phyloP scores from a whole-genome alignment of 176 grass and related monocot genomes.

The Avena insularis region DNA sequence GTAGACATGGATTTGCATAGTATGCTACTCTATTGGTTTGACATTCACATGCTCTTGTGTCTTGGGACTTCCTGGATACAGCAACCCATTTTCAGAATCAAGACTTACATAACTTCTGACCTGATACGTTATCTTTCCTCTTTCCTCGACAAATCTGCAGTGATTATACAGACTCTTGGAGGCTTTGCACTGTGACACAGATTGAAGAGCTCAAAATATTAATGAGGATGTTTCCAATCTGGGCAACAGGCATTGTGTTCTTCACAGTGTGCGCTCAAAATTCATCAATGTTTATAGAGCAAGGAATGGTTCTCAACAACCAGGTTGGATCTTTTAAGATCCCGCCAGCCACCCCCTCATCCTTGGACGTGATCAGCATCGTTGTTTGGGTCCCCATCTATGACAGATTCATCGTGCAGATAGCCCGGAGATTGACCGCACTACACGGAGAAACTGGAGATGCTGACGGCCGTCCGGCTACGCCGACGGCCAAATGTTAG shows the following conservation, averaged over 20 bases:
- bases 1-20: slow-evolving; percentile 10
- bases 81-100: slow-evolving; percentile 31
- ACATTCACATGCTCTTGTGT: slow-evolving; percentile 48
- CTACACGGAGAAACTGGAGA: too few species aligned
- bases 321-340: slow-evolving; percentile 62
- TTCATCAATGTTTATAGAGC: slow-evolving; percentile 74
- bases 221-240: slow-evolving; percentile 81
- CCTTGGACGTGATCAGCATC: slow-evolving; percentile 69
- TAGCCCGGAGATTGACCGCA: slow-evolving; percentile 65
- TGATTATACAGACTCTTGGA: slow-evolving; percentile 63
- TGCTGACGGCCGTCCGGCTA: too few species aligned
- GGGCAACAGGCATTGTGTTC: slow-evolving; percentile 84
- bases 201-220: slow-evolving; percentile 88
- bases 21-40: slow-evolving; percentile 26
- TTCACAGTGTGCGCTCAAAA: slow-evolving; percentile 76
- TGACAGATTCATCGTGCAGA: slow-evolving; percentile 71
- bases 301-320: slow-evolving; percentile 74
- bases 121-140: slow-evolving; percentile 4
- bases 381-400: slow-evolving; percentile 74
- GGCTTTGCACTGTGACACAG: slow-evolving; percentile 80
- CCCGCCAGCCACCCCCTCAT: slow-evolving; percentile 74
- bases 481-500: too few species aligned
- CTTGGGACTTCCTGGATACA: slow-evolving; percentile 50
- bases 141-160: slow-evolving; percentile 84
- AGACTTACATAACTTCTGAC: slow-evolving; percentile 28